Conservation (phyloP, 139 green algal species). For the Nannochloris sp. region DNA sequence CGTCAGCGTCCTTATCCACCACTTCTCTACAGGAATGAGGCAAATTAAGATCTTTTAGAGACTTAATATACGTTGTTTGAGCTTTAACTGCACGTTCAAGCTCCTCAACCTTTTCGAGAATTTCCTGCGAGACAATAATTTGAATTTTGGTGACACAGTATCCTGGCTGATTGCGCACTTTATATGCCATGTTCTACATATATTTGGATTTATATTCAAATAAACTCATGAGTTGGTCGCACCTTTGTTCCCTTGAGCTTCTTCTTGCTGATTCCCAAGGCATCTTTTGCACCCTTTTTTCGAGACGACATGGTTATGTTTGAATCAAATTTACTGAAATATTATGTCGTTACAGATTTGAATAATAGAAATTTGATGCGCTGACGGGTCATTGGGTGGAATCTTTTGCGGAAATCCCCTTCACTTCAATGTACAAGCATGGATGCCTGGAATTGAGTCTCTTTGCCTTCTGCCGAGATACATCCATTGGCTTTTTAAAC, state of each 20-base stretch:
- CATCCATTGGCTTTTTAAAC: conserved; percentile 25
- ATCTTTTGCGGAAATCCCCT: background rate
- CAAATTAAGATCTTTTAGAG: conserved; percentile 46
- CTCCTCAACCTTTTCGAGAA: conserved; percentile 54
- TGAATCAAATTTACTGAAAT: background rate
- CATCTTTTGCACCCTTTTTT: background rate
- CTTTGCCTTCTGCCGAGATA: background rate
- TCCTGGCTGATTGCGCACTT: background rate
- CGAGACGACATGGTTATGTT: background rate
- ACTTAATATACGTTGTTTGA: conserved; percentile 34
- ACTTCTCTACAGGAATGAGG: conserved; percentile 50
- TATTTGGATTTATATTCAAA: background rate
- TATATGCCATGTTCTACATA: background rate
- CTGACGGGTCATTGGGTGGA: too few relatives aligned
- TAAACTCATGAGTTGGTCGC: background rate
- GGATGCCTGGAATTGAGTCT: conserved; percentile 2
- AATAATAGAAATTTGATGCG: too few relatives aligned
- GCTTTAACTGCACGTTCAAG: conserved; percentile 37
- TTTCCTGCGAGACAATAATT: conserved; percentile 38
- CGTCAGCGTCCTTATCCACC: conserved; percentile 67
- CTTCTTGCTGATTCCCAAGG: background rate
- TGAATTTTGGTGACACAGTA: background rate
- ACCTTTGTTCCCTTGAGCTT: conserved; percentile 8
- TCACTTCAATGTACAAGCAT: background rate
- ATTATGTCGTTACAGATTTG: too few relatives aligned